phyloP scores from a whole-genome alignment of 1,139 yeast species.

The Taphrina betulina region DNA sequence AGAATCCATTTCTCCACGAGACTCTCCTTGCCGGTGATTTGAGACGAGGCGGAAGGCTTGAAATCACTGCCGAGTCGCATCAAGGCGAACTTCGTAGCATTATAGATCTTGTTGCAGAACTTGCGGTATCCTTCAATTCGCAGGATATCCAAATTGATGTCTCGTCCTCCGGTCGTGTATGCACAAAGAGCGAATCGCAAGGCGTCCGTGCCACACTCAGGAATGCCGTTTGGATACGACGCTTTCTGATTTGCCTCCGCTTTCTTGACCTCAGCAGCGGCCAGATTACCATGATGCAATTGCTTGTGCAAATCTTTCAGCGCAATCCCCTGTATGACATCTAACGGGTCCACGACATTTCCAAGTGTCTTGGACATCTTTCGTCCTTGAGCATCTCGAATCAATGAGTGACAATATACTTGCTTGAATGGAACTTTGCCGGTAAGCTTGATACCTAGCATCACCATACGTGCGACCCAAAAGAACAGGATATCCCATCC shows the following conservation, averaged over 20 bases:
- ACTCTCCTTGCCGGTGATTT: constrained; percentile 74
- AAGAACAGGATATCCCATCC: constrained; percentile 99
- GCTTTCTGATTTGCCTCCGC: constrained; percentile 86
- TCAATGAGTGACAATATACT: constrained; percentile 96
- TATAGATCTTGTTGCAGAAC: constrained; percentile 98
- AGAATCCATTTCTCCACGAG: constrained; percentile 96
- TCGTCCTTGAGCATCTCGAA: constrained; percentile 98
- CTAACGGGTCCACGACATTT: constrained; percentile 92
- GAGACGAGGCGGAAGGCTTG: constrained; percentile 65
- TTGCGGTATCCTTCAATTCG: constrained; percentile 99
- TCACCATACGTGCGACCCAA: constrained; percentile 98
- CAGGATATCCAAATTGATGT: constrained; percentile 89
- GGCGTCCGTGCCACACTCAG: constrained; percentile 99
- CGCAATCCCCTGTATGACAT: constrained; percentile 85
- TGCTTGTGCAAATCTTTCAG: constrained; percentile 77
- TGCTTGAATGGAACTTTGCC: constrained; percentile 92
- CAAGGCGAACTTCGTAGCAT: constrained; percentile 95
- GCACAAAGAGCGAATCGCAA: constrained; percentile 97
- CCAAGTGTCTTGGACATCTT: constrained; percentile 98
- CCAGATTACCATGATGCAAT: constrained; percentile 77
- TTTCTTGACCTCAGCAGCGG: constrained; percentile 79
- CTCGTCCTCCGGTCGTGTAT: constrained; percentile 98
- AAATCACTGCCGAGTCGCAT: constrained; percentile 90
- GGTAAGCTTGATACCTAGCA: constrained; percentile 84
- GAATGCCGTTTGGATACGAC: constrained; percentile 95